phyloP scores from a whole-genome alignment of 1,284 basidiomycete species.

The Lentinula novae-zelandiae region DNA sequence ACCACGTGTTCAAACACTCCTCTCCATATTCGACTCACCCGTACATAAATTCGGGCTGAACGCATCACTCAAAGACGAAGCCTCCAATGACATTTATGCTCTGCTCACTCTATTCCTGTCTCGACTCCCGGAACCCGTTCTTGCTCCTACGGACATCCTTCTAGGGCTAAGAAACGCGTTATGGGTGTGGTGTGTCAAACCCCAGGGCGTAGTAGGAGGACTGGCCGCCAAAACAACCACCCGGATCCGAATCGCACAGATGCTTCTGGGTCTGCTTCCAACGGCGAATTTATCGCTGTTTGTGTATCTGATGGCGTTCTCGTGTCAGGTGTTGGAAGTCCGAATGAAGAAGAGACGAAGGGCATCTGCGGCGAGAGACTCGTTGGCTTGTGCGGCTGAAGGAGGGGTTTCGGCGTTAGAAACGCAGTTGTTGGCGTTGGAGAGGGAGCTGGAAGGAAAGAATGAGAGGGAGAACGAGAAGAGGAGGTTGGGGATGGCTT shows the following conservation, averaged over 20 bases:
- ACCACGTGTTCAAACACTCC: slow-evolving; percentile 29
- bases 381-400: background rate
- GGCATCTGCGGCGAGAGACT: background rate
- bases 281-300: slow-evolving; percentile 52
- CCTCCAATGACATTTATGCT: slow-evolving; percentile 55
- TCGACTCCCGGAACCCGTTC: slow-evolving; percentile 49
- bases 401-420: background rate
- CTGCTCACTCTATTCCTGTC: slow-evolving; percentile 57
- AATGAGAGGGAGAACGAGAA: slow-evolving; percentile 17
- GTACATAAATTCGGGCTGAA: slow-evolving; percentile 28
- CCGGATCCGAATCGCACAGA: slow-evolving; percentile 41
- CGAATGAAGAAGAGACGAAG: background rate
- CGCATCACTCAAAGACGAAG: slow-evolving; percentile 43
- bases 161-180: slow-evolving; percentile 37
- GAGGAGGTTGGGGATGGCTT: slow-evolving; percentile 26
- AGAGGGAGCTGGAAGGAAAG: slow-evolving; percentile 27
- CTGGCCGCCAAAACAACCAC: background rate
- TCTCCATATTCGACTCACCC: slow-evolving; percentile 29
- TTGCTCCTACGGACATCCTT: slow-evolving; percentile 29
- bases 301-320: slow-evolving; percentile 61
- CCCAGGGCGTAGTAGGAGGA: slow-evolving; percentile 17
- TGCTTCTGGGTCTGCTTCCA: slow-evolving; percentile 60
- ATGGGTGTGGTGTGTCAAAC: slow-evolving; percentile 49
- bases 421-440: slow-evolving; percentile 6
- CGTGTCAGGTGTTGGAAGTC: slow-evolving; percentile 30